Conservation (phyloP, 2,329 filamentous ascomycete species). For the Hymenoscyphus albidus region DNA sequence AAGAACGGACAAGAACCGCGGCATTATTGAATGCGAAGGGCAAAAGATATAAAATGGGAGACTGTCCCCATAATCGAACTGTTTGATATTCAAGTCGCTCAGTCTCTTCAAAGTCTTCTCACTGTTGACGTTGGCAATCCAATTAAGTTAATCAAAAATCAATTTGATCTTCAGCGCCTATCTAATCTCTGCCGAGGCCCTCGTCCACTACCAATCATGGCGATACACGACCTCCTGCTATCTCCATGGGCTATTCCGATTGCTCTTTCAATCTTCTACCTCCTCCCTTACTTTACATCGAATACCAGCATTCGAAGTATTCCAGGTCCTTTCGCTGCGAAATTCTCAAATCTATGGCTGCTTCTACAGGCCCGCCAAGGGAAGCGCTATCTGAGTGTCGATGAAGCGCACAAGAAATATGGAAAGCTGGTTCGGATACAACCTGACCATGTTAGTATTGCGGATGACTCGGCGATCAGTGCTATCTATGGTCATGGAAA, state of each 20-base stretch:
- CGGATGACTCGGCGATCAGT: slow-evolving; percentile 73
- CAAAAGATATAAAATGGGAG: not conserved
- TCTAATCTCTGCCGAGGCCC: not conserved
- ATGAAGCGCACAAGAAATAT: slow-evolving; percentile 65
- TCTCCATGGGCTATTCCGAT: slow-evolving; percentile 47
- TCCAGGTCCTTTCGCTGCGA: slow-evolving; percentile 50
- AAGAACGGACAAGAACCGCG: not conserved
- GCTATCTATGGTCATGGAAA: slow-evolving; percentile 77
- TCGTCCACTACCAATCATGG: slow-evolving; percentile 23
- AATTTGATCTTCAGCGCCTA: too few relatives aligned
- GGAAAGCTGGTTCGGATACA: slow-evolving; percentile 80
- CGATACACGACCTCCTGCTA: slow-evolving; percentile 38
- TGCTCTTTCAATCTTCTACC: slow-evolving; percentile 41
- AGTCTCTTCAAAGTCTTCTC: not conserved
- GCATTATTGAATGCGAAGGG: not conserved
- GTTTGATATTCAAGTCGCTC: not conserved
- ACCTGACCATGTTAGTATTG: slow-evolving; percentile 79
- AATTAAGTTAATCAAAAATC: not conserved
- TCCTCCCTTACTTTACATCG: slow-evolving; percentile 34
- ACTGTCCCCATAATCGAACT: not conserved
- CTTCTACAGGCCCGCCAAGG: slow-evolving; percentile 63
- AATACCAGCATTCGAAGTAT: slow-evolving; percentile 38
- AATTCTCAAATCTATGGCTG: slow-evolving; percentile 79
- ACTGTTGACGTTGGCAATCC: not conserved
- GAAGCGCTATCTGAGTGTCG: slow-evolving; percentile 57